Evolutionary conservation across 2,329 filamentous ascomycete genomes (phyloP).

Genomic region (Fusarium liriodendri): DNA sequence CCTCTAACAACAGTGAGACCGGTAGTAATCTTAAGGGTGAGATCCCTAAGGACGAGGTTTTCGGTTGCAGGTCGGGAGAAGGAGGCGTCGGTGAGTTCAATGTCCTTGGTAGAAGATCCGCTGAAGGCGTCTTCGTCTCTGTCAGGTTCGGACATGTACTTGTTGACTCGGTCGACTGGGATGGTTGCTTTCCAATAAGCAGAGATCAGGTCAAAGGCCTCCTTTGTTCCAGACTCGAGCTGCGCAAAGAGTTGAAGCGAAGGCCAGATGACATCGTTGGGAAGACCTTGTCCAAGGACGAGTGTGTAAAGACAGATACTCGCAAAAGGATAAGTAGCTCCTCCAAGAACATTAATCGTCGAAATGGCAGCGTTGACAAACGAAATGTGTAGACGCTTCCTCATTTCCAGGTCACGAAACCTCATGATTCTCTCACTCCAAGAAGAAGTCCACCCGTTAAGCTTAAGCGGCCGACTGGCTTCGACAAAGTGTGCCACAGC

Average conservation of each 20-base stretch:
- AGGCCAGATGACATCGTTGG: conserved; percentile 87
- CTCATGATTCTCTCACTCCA: conserved; percentile 52
- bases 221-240: conserved; percentile 78
- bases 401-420: conserved; percentile 51
- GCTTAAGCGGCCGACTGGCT: conserved; percentile 75
- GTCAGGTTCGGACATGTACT: conserved; percentile 88
- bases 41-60: conserved; percentile 60
- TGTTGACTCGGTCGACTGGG: conserved; percentile 82
- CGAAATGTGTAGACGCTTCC: conserved; percentile 51
- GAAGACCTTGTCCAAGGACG: conserved; percentile 73
- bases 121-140: conserved; percentile 65
- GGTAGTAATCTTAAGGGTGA: conserved; percentile 58
- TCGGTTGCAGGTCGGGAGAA: conserved; percentile 83
- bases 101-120: conserved; percentile 49
- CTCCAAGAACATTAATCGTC: conserved; percentile 77
- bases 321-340: conserved; percentile 80
- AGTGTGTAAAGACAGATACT: conserved; percentile 86
- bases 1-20: conserved; percentile 69
- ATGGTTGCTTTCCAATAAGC: conserved; percentile 85
- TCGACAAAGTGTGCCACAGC: conserved; percentile 89
- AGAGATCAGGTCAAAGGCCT: conserved; percentile 80
- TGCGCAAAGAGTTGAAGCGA: conserved; percentile 84
- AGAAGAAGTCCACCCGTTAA: conserved; percentile 54
- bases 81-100: conserved; percentile 71
- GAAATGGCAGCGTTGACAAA: conserved; percentile 62